A percentile compares a stretch with the other conserved stretches of the same genome.
These are phyloP conservation scores for Agarophyton chilense DNA, from an alignment of 23 red algal genomes.

Conservation along the genomic window DNA sequence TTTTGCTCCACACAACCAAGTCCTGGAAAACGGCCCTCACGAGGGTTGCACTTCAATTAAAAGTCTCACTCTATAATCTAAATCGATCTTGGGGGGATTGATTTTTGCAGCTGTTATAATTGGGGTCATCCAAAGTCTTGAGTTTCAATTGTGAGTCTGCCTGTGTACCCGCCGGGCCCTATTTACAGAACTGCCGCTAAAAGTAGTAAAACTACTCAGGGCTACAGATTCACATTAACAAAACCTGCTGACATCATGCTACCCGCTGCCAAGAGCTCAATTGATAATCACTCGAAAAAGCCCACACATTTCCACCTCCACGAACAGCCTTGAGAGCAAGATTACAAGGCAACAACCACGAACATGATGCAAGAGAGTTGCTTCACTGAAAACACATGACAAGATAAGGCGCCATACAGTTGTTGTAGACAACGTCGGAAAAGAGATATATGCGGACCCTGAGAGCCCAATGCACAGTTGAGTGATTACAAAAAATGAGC, in stretches of 20 bases:
- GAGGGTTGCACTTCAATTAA: no score
- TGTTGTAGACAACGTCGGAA: neutral
- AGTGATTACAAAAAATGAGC: neutral
- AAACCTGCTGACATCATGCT: neutral
- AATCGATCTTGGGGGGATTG: no score
- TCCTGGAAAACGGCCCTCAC: no score
- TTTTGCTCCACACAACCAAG: no score
- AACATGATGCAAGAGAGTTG: no score
- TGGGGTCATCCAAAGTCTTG: neutral
- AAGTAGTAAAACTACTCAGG: conserved; percentile 8
- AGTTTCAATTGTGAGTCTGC: neutral
- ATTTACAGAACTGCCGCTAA: neutral
- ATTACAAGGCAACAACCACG: neutral
- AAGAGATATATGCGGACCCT: neutral
- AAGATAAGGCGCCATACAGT: neutral
- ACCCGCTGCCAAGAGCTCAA: neutral
- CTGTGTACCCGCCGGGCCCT: neutral
- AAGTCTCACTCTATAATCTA: no score
- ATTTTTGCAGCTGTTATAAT: no score
- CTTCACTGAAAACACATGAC: neutral
- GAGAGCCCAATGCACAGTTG: neutral
- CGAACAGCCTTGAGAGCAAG: neutral
- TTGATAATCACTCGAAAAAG: neutral
- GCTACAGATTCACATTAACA: neutral
- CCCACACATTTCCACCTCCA: neutral